These are phyloP conservation scores for Lipomyces yamadae DNA, from an alignment of 805 yeast species.

Conservation along the genomic window DNA sequence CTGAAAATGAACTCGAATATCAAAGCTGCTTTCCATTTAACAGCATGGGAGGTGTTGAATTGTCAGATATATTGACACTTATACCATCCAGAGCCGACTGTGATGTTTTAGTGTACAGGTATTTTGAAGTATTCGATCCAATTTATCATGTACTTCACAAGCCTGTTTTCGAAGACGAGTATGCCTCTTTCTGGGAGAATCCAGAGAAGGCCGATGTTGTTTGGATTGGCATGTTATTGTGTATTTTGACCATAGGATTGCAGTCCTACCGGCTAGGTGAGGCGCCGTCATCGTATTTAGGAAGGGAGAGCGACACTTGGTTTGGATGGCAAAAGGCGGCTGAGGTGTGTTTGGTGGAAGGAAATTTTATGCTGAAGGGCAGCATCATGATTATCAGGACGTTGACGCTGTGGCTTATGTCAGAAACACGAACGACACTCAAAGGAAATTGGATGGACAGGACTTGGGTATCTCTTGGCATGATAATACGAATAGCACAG, in stretches of 20 bases:
- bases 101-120: constrained; percentile 41
- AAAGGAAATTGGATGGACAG: constrained; percentile 39
- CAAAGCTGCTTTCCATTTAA: constrained; percentile 29
- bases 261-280: constrained; percentile 40
- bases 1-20: not conserved
- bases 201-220: constrained; percentile 42
- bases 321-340: constrained; percentile 42
- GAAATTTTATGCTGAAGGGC: constrained; percentile 42
- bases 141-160: constrained; percentile 41
- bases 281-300: constrained; percentile 37
- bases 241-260: constrained; percentile 41
- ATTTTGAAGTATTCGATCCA: constrained; percentile 42
- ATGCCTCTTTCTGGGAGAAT: constrained; percentile 42
- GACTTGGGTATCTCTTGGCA: constrained; percentile 43
- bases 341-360: constrained; percentile 43
- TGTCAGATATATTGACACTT: constrained; percentile 39
- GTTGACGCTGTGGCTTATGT: constrained; percentile 43
- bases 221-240: constrained; percentile 43
- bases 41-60: constrained; percentile 20
- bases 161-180: constrained; percentile 41
- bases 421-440: constrained; percentile 36
- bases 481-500: constrained; percentile 43
- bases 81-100: constrained; percentile 40
- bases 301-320: constrained; percentile 38
- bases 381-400: constrained; percentile 42